Base-by-base conservation (phyloP, 2,329 filamentous ascomycete species). In the Cladophialophora psammophila region DNA sequence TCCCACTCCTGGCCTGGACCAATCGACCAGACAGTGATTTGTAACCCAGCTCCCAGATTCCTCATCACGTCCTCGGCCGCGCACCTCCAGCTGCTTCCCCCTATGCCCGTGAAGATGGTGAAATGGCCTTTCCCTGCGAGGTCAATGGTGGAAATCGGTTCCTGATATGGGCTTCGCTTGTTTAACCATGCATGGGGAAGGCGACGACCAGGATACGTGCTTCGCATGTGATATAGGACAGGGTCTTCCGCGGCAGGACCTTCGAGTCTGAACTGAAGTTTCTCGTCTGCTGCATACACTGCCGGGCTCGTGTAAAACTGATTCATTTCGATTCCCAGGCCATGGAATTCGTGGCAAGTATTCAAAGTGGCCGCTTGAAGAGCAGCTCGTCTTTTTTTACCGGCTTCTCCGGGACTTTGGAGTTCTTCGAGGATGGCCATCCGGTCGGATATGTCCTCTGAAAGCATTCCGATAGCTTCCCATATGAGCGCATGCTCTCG, bases 181-280 rank as follows among this genome's bases (percentile, higher is more conserved):
- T 87, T 85, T 6, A 90, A 76, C 88, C 88, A 90, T 0, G 80
- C 87, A 74, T 90, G 88, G 4, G 88, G 88, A 31, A 90, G 75
- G 1, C 87, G 79, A 34, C 79, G 79, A 5, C 88, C 88, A 0
- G 88, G 88, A 70, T 84, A 87, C 4, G 87, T 89, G 38, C 75
- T 81, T 31, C 80, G 78, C 36, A 79, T 74, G 67, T 84, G 77
- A 42, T 81, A 72, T 8, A 81, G 72, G 2, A 83, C 77, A 0
- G 76, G 73, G 67, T 86, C 81, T 10, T 76, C 68, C 31, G 78
- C 70, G 3, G 53, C 26, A n/a, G 38, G 15, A 9, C 36, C 26
- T n/a, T 59, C 42, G n/a, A n/a, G n/a, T n/a, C n/a, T n/a, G 10
- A 6, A 45, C 10, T 31, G 15, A 12, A 4, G 20, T n/a, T 45